These are phyloP conservation scores for Boletus edulis DNA, from an alignment of 768 basidiomycete species.

Conservation along the genomic window DNA sequence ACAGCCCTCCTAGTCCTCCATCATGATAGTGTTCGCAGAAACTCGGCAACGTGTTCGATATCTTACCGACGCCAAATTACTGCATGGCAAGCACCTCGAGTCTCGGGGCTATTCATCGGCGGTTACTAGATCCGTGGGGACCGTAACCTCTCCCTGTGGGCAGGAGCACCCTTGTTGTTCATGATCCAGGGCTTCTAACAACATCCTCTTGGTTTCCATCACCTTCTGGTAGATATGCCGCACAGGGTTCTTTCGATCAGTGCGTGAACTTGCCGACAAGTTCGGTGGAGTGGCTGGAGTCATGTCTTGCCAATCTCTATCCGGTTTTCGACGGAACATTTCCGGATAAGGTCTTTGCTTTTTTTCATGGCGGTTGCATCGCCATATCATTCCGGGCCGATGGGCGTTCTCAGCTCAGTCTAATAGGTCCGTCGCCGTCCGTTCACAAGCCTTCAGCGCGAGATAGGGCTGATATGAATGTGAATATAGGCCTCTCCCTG, in stretches of 20 bases:
- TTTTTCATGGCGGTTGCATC: not conserved
- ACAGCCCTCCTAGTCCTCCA: too few species aligned
- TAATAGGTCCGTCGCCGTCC: not conserved
- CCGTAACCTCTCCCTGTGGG: not conserved
- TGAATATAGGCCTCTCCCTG: not conserved
- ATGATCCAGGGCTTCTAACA: not conserved
- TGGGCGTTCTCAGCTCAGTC: not conserved
- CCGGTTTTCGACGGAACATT: not conserved
- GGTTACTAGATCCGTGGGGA: not conserved
- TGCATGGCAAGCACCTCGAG: too few species aligned
- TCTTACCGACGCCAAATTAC: too few species aligned
- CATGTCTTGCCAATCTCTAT: not conserved
- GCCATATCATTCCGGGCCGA: not conserved
- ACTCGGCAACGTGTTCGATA: too few species aligned
- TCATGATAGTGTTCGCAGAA: too few species aligned
- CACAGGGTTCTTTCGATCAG: not conserved
- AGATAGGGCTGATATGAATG: not conserved
- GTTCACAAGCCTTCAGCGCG: not conserved
- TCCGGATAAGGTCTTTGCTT: not conserved
- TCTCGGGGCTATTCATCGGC: too few species aligned
- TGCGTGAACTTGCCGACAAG: conserved; percentile 1
- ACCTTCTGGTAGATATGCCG: not conserved
- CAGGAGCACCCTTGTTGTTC: not conserved
- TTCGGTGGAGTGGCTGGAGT: conserved; percentile 1
- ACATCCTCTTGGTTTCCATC: too few species aligned